Evolutionary conservation across 2,329 filamentous ascomycete genomes (phyloP), one percentile per base, ranked within the genome.

Genomic region (Trichoderma lentiforme): DNA sequence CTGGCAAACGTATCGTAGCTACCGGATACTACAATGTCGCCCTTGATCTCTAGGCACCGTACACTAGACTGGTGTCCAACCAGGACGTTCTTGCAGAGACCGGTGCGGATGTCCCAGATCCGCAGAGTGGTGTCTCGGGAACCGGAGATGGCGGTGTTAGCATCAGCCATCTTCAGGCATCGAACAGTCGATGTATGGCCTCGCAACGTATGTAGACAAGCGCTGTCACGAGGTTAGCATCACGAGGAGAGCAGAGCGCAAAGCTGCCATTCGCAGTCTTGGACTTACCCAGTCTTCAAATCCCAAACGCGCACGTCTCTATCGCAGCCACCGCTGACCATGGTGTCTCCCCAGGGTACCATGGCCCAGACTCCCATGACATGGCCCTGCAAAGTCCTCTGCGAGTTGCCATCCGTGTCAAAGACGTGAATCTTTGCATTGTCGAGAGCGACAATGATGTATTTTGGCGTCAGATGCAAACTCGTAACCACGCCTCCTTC

Each of bases 291-390:
- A 73, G 93, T 97, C 65, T 91, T 90, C 85, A 99, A 91, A 78
- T 99, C 93, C 96, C 96, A 99, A 6, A 99, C 96, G 71, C 96
- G 89, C 32, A 99, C 96, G 79, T 99, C 96, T 73, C 96, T 90
- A 83, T 99, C 96, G 80, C 96, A 99, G 6, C 96, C 96, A 77
- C 96, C 96, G 77, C 94, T 98, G 73, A 99, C 96, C 73, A 99
- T 87, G 68, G 93, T 92, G 80, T 99, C 95, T 73, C 93, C 95
- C 93, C 95, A 98, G 7, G 96, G 96, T 28, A 99, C 94, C 95
- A 99, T 98, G 63, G 96, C 96, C 96, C 96, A 99, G 24, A 99
- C 96, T 53, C 96, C 96, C 96, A 99, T 99, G 58, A 98, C 93
- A 83, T 99, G 96, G 12, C 96, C 96, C 79, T 96, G 92, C 32